These are phyloP conservation scores for Metschnikowia peoriensis DNA, from an alignment of 805 yeast genomes.

Conservation along the genomic window DNA sequence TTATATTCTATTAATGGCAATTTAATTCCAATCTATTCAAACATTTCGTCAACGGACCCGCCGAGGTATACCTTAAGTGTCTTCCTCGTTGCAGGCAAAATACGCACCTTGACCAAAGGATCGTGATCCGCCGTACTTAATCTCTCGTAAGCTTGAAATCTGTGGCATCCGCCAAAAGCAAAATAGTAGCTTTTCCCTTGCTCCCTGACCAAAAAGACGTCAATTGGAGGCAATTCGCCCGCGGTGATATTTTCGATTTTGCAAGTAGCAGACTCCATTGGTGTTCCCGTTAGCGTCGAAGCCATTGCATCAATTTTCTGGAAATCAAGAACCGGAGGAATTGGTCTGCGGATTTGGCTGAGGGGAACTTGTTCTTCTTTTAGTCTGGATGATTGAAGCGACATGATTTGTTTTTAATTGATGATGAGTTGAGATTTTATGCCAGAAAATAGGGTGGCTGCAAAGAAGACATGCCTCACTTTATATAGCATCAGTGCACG, in stretches of 20 bases:
- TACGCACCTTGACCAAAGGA: slow-evolving; percentile 60
- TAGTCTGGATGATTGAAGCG: slow-evolving; percentile 53
- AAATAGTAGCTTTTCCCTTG: slow-evolving; percentile 62
- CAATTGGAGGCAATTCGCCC: slow-evolving; percentile 81
- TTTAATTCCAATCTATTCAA: slow-evolving; percentile 17
- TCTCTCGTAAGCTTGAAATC: slow-evolving; percentile 82
- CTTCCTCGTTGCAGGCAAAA: slow-evolving; percentile 71
- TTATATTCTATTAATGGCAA: not conserved
- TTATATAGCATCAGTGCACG: too few species aligned
- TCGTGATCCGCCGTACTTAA: slow-evolving; percentile 29
- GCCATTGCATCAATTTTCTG: slow-evolving; percentile 79
- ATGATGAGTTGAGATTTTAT: too few species aligned
- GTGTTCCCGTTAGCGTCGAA: slow-evolving; percentile 61
- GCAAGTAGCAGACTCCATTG: slow-evolving; percentile 65
- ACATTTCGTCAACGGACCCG: slow-evolving; percentile 55
- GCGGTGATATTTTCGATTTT: slow-evolving; percentile 44
- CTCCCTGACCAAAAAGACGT: slow-evolving; percentile 66
- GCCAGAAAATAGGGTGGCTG: not conserved
- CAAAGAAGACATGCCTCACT: too few species aligned
- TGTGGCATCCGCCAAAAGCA: slow-evolving; percentile 89
- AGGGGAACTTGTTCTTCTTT: slow-evolving; percentile 63
- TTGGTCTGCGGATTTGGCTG: slow-evolving; percentile 69
- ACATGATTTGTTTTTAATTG: slow-evolving; percentile 1
- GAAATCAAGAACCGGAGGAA: slow-evolving; percentile 77
- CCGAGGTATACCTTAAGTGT: slow-evolving; percentile 73